Evolutionary conservation across 2,329 filamentous ascomycete species (phyloP), one percentile per base, ranked within the genome.

Genomic region (Trichophyton simii): DNA sequence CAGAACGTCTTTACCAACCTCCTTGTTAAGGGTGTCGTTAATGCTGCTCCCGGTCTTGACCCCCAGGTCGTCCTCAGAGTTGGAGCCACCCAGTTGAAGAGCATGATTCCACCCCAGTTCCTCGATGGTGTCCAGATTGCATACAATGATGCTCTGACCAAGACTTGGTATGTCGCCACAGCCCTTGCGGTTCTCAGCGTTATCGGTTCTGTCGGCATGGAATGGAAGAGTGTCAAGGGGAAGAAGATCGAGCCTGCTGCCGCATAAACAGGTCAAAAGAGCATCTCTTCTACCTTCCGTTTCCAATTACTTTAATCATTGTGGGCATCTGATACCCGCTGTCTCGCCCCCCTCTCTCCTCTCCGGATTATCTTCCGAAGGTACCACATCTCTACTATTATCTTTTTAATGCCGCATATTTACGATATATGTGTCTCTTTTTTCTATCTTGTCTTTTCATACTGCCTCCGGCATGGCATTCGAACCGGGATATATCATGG

Each of bases 101-200:
- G 74, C 0, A 68, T 76, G 2, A 81, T 89, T 20, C 75, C 80
- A 0, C 65, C 72, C 0, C 66, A 82, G 63, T 81, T 78, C 62
- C 70, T 85, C 3, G 68, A 71, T 1, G 73, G 76, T 0, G 84
- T 91, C 7, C 75, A 85, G 1, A 65, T 75, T 0, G 86, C 84
- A 0, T 89, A 89, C 73, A 88, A 88, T 68, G 70, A 76, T 25
- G 77, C 84, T 0, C 71, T 89, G 42, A 78, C 78, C 1, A 73
- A 79, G 62, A 80, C 80, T 0, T 89, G 87, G 68, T 80, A 82
- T 63, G 81, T 88, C 7, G 80, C 78, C 1, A 74, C 86, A 6
- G 79, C 81, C 1, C 73, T 85, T 67, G 76, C 79, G 0, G 75
- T 75, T 6, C 61, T 85, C 7, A 79, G 78, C 3, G 75, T 87